These are phyloP conservation scores for Tieghemostelium lacteum DNA, from an alignment of 78 protist genomes.

Conservation along the genomic window DNA sequence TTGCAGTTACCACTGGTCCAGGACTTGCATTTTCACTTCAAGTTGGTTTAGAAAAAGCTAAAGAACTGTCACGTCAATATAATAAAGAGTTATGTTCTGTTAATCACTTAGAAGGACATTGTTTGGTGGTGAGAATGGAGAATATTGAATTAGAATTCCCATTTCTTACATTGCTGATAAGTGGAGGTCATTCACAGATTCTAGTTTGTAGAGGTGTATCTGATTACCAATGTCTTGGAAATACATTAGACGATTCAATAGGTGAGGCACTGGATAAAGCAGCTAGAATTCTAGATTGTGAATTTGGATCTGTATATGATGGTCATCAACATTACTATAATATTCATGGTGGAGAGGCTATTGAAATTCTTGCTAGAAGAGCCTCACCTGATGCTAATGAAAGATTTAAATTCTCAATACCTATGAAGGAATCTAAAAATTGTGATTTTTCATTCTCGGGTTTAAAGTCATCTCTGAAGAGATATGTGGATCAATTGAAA, in stretches of 20 bases:
- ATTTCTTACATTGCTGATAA: constrained; percentile 67
- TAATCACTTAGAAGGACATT: constrained; percentile 87
- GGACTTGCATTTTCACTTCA: constrained; percentile 74
- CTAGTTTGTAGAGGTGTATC: constrained; percentile 79
- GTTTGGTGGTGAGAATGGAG: constrained; percentile 55
- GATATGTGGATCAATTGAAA: constrained; percentile 1
- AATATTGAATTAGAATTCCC: constrained; percentile 64
- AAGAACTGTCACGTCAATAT: neutral
- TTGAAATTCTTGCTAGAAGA: constrained; percentile 65
- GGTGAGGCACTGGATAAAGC: constrained; percentile 93
- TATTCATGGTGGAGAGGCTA: constrained; percentile 77
- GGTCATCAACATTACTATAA: constrained; percentile 17
- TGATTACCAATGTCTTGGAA: constrained; percentile 65
- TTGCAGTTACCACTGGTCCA: constrained; percentile 89
- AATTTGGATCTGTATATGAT: constrained; percentile 31
- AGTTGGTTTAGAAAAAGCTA: constrained; percentile 73
- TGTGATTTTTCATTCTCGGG: constrained; percentile 85
- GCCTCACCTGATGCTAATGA: neutral
- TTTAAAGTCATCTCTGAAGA: constrained; percentile 24
- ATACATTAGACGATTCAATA: constrained; percentile 90
- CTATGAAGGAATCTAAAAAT: constrained; percentile 31
- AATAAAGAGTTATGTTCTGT: constrained; percentile 67
- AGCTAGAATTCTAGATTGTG: constrained; percentile 24
- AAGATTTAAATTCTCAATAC: constrained; percentile 6
- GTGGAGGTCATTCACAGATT: constrained; percentile 89